Conservation (phyloP, 495 filamentous ascomycete genomes). For the Penicillium lagena region DNA sequence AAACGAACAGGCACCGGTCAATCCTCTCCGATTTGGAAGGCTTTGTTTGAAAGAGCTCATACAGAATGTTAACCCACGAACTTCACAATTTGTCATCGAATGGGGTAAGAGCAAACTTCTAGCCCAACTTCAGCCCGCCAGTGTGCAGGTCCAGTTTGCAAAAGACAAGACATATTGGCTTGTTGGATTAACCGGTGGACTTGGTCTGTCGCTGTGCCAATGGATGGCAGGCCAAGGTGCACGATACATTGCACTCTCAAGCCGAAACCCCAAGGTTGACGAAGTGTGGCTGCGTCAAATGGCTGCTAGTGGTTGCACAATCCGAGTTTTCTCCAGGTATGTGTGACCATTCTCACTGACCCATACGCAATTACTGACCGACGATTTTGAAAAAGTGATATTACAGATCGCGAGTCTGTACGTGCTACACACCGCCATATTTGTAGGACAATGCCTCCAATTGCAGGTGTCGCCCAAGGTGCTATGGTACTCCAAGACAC, state of each 20-base stretch:
- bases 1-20: constrained; percentile 1
- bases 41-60: constrained; percentile 6
- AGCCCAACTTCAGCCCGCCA: constrained; percentile 11
- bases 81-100: constrained; percentile 7
- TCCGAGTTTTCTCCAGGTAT: constrained; percentile 15
- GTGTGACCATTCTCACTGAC: not conserved
- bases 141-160: constrained; percentile 9
- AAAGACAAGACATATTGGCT: constrained; percentile 49
- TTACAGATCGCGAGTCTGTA: constrained; percentile 15
- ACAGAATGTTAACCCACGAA: not conserved
- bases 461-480: constrained; percentile 48
- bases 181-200: constrained; percentile 49
- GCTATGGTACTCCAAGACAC: constrained; percentile 44
- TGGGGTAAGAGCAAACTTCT: constrained; percentile 6
- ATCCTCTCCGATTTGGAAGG: constrained; percentile 3
- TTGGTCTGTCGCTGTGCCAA: constrained; percentile 52
- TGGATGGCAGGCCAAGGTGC: constrained; percentile 53
- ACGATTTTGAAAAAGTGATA: constrained; percentile 1
- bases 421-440: constrained; percentile 32
- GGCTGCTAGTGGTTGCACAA: constrained; percentile 8
- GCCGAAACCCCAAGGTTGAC: constrained; percentile 48
- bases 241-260: constrained; percentile 46
- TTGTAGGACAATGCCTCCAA: constrained; percentile 31
- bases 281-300: constrained; percentile 40
- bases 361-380: not conserved